Evolutionary conservation across 495 filamentous ascomycete species (phyloP), one percentile per base, ranked within the genome.

Genomic region (Halenospora varia): DNA sequence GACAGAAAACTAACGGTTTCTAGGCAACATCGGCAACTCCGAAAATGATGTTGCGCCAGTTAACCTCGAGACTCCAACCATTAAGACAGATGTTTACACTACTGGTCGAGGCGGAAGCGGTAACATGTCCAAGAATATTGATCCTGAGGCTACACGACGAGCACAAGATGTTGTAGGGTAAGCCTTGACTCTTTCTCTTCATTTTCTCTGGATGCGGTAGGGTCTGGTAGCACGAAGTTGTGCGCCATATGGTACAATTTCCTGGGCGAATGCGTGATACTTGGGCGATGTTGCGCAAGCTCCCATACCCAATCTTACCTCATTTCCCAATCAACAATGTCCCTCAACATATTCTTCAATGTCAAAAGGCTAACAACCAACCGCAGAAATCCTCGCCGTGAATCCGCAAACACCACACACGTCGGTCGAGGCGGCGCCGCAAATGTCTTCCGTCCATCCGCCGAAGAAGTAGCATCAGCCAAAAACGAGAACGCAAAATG

Each of bases 51-150:
- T 78, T 55, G 69, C 73, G 11, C 75, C 83, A 55, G 66, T 75
- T 17, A 88, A 90, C 63, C 79, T 96, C 53, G 73, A 84, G 61
- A 96, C 92, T 2, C 92, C 92, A 0, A 88, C 83, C 44, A 83
- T 97, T 67, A 96, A 96, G 73, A 79, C 79, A 19, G 75, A 88
- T 15, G 73, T 90, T 57, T 92, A 90, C 66, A 96, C 92, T 3
- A 97, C 92, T 18, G 92, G 80, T 48, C 80, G 78, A 17, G 78
- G 80, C 2, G 77, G 76, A 39, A 71, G 71, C 10, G 89, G 88
- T 20, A 93, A 93, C 71, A 92, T 93, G 86, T 76, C 84, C 18
- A 72, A 71, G 53, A 79, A 83, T 62, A 80, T 81, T 51, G 85
- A 91, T 59, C 83, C 84, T 2, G 73, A 77, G 17, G 72, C 90